These are phyloP conservation scores for Ramaria sp. DNA, from an alignment of 768 basidiomycete species.

Conservation along the genomic window DNA sequence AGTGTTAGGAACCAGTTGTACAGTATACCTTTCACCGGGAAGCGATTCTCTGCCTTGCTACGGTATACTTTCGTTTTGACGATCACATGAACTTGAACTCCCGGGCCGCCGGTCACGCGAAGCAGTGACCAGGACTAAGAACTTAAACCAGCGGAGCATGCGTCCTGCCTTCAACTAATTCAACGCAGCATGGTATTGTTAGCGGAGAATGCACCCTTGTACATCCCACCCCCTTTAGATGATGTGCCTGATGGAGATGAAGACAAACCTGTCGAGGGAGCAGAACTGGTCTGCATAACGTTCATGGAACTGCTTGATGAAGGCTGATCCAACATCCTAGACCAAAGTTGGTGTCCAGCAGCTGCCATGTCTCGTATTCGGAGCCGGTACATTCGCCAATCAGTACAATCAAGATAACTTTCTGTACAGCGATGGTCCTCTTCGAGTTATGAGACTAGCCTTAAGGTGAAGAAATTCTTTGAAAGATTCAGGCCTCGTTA, in stretches of 20 bases:
- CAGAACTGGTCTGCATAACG: conserved; percentile 23
- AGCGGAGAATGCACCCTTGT: neutral
- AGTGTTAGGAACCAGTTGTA: neutral
- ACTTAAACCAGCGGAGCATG: too few species aligned
- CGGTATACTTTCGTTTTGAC: too few species aligned
- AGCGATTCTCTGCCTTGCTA: neutral
- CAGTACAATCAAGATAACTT: conserved; percentile 56
- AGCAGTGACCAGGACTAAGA: too few species aligned
- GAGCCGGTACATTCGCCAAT: conserved; percentile 59
- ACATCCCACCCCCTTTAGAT: conserved; percentile 25
- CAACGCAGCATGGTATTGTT: neutral
- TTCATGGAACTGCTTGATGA: neutral
- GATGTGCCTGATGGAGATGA: conserved; percentile 31
- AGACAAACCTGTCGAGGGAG: conserved; percentile 28
- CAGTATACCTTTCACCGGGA: neutral
- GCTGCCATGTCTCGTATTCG: conserved; percentile 49
- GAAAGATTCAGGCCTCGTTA: neutral
- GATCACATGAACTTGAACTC: too few species aligned
- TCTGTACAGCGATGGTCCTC: conserved; percentile 43
- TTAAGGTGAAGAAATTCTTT: conserved; percentile 40
- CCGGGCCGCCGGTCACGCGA: too few species aligned
- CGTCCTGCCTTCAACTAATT: too few species aligned
- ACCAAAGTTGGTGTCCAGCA: conserved; percentile 23
- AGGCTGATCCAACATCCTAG: conserved; percentile 14
- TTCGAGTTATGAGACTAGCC: conserved; percentile 63